phyloP scores from a whole-genome alignment of 2,329 filamentous ascomycete species.

The Tolypocladium album region DNA sequence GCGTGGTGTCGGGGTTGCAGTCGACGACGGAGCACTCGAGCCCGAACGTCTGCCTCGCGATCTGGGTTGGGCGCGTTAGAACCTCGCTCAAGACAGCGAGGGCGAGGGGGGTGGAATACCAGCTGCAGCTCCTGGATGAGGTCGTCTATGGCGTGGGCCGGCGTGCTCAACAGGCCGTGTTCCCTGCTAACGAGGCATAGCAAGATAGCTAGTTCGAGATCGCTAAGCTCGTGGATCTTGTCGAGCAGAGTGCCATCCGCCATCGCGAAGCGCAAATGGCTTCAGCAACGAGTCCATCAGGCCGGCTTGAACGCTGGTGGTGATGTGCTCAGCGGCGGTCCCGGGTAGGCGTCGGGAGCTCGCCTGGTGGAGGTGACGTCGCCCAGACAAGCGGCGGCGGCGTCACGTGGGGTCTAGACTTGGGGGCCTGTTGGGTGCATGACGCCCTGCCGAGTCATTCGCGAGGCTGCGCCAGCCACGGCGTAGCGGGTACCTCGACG shows the following conservation, averaged over 20 bases:
- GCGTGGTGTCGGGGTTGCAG: constrained; percentile 61
- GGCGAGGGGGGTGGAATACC: constrained; percentile 25
- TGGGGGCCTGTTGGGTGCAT: not conserved
- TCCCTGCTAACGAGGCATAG: constrained; percentile 72
- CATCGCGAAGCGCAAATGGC: constrained; percentile 31
- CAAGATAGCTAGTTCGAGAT: constrained; percentile 78
- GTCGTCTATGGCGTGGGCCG: constrained; percentile 48
- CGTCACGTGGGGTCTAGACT: constrained; percentile 4
- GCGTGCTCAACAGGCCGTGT: constrained; percentile 80
- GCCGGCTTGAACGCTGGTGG: not conserved
- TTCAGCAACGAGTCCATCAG: constrained; percentile 14
- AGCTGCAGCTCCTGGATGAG: constrained; percentile 66
- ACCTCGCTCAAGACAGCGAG: not conserved
- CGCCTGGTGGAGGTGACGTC: not conserved
- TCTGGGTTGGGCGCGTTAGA: constrained; percentile 26
- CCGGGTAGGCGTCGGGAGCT: not conserved
- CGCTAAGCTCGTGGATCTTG: constrained; percentile 68
- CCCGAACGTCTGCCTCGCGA: constrained; percentile 61
- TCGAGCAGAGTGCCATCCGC: constrained; percentile 50
- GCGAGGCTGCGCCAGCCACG: not conserved
- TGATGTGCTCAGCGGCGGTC: not conserved
- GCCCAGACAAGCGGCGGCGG: not conserved
- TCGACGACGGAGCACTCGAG: constrained; percentile 60
- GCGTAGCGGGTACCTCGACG: not conserved
- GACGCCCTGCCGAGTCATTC: not conserved